Evolutionary conservation across 2,329 filamentous ascomycete species (phyloP), one percentile per base, ranked within the genome.

Genomic region (Alternaria alternata): DNA sequence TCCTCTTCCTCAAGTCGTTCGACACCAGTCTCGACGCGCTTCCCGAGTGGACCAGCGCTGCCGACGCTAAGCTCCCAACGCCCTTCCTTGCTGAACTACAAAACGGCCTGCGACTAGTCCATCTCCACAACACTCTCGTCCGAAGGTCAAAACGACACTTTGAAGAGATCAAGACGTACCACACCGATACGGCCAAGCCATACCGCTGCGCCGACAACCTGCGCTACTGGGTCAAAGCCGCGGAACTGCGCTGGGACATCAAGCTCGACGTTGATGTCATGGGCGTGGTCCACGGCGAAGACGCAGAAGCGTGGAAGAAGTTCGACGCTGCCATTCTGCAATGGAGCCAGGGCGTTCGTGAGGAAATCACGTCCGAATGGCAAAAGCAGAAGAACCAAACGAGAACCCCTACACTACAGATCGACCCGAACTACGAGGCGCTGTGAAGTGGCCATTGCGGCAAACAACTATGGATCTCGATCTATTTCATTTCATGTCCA

Each of bases 181-280:
- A 98, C 77, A 89, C 89, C n/a, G 93, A 99, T 78, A 94, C 95
- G 9, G 89, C 88, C 61, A 98, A 98, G 80, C 95, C 95, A 0
- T 99, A 99, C 78, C 90, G 95, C 49, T 90, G 90, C 64, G 93
- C 94, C 3, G 95, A 99, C 70, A 99, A 99, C 77, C 84, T 99
- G 63, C 88, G 93, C 41, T 99, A 91, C 83, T 99, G 95, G 94
- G 87, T 91, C 79, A 99, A 99, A 82, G 95, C 94, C 1, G 93
- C 94, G 7, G 94, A 99, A 81, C 84, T 98, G 59, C 88, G 95
- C 56, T 99, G 94, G 89, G 95, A 98, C 79, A 87, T 94, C 39
- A 86, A 91, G 68, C 83, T 98, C 52, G 87, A 90, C 64, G 85
- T 97, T 54, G 93, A 97, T 73, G 92, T 94, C 22, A 89, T 96